Evolutionary conservation across 2,329 filamentous ascomycete species (phyloP), one percentile per base, ranked within the genome.

Genomic region (Cyphellophora europaea): DNA sequence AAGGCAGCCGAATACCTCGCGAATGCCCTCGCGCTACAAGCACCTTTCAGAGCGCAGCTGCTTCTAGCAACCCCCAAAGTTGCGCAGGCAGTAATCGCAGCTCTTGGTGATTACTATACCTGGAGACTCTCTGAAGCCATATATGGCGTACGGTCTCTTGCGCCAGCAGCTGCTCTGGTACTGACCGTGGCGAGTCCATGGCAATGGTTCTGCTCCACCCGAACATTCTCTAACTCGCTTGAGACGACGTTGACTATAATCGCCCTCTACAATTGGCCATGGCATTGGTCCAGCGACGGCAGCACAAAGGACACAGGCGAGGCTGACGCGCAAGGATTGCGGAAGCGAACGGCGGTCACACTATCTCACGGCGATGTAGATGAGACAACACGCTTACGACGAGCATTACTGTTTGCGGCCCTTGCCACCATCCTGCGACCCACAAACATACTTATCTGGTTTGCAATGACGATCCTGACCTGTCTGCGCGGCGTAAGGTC

Each of bases 121-220:
- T 95, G 85, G 80, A 81, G 78, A 50, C 67, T 96, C 30, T 82
- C 85, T 18, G 70, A 72, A 45, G 76, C 69, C 42, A 65, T 89
- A 15, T 91, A 87, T 55, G 86, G 85, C 27, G 57, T 58, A 19
- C 66, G 69, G 35, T 80, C 71, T 54, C 67, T 70, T 49, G 68
- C 72, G 30, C 71, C 84, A 30, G 79, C 74, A 65, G 75, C 79
- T 44, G 73, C 82, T 79, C 66, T 93, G 30, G 69, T 72, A 39
- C 70, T 91, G 60, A 79, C 77, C 3, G 58, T 82, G 28, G 65
- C 78, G 50, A 93, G 78, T 58, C 85, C 91, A 5, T 98, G 91
- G 87, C 86, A 95, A 57, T 96, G 85, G 84, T 96, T 91, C 60
- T 91, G 82, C 61, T 91, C 87, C 2, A 89, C 87, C 0, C 74